Conservation (phyloP, 345 rosid genomes). For the Acer negundo region DNA sequence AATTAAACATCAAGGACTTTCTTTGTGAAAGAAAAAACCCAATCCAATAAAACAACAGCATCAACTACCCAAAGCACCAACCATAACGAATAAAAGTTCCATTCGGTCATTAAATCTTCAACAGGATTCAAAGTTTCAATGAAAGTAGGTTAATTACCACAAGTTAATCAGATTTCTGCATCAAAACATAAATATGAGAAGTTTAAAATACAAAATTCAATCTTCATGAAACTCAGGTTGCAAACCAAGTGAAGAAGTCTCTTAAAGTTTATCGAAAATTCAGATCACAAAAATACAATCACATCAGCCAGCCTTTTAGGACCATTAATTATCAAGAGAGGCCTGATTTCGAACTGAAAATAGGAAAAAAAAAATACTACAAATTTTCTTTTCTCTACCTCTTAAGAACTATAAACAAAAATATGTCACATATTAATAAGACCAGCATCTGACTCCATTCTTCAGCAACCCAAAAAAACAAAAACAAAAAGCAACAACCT, state of each 20-base stretch:
- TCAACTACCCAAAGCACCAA: not conserved
- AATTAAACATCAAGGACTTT: not conserved
- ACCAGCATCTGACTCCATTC: not conserved
- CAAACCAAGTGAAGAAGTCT: not conserved
- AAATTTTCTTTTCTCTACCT: not conserved
- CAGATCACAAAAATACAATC: not conserved
- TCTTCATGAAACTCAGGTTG: not conserved
- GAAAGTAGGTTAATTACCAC: not conserved
- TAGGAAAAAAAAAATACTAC: no score
- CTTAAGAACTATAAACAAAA: no score
- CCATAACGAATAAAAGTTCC: not conserved
- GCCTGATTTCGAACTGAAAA: not conserved
- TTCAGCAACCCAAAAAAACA: not conserved
- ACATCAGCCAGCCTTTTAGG: not conserved
- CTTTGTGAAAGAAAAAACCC: no score
- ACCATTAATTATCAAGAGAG: not conserved
- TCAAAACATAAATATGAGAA: not conserved
- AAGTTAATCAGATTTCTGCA: slow-evolving; percentile 1
- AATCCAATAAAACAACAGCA: not conserved
- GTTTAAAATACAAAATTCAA: not conserved
- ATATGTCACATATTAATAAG: not conserved
- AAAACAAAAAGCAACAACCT: not conserved
- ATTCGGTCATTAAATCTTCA: not conserved
- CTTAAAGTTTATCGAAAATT: not conserved
- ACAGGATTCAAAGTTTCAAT: no score